Conservation (phyloP, 2,329 filamentous ascomycete species). For the Xylariomycetidae sp. region DNA sequence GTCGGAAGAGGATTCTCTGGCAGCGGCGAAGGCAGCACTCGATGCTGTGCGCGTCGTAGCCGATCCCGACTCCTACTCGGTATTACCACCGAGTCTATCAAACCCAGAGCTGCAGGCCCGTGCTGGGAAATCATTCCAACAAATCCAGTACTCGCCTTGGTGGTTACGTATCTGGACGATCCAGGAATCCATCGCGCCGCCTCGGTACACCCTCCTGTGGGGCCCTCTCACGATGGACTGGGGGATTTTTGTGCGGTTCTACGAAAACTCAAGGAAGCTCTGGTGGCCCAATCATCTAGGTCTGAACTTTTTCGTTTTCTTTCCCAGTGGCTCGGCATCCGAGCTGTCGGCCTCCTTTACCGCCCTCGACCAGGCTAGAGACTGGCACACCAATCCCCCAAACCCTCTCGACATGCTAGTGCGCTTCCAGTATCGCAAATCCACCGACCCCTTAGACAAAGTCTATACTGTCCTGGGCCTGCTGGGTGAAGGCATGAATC, state of each 20-base stretch:
- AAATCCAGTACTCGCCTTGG: slow-evolving; percentile 6
- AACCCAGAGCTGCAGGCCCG: background rate
- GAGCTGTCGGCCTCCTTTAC: slow-evolving; percentile 6
- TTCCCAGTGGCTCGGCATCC: background rate
- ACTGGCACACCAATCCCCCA: slow-evolving; percentile 5
- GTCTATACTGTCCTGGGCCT: slow-evolving; percentile 12
- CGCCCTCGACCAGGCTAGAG: slow-evolving; percentile 4
- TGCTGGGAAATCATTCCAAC: slow-evolving; percentile 7
- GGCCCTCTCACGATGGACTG: slow-evolving; percentile 9
- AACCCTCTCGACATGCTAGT: slow-evolving; percentile 8
- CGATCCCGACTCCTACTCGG: slow-evolving; percentile 1
- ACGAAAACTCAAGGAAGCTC: slow-evolving; percentile 2
- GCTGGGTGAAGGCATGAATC: slow-evolving; percentile 5
- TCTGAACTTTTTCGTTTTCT: slow-evolving; percentile 1
- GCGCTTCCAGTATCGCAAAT: slow-evolving; percentile 11
- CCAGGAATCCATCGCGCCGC: slow-evolving; percentile 11
- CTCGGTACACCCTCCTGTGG: slow-evolving; percentile 7
- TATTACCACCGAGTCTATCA: slow-evolving; percentile 3
- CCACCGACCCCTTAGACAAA: slow-evolving; percentile 12
- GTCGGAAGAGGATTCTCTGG: slow-evolving; percentile 5
- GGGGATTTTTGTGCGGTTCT: slow-evolving; percentile 4
- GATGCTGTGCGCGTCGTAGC: slow-evolving; percentile 7
- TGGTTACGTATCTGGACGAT: slow-evolving; percentile 14
- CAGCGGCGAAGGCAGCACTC: slow-evolving; percentile 5
- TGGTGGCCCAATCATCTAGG: slow-evolving; percentile 1